phyloP scores from a whole-genome alignment of 768 basidiomycete genomes.

The Collybia nuda region DNA sequence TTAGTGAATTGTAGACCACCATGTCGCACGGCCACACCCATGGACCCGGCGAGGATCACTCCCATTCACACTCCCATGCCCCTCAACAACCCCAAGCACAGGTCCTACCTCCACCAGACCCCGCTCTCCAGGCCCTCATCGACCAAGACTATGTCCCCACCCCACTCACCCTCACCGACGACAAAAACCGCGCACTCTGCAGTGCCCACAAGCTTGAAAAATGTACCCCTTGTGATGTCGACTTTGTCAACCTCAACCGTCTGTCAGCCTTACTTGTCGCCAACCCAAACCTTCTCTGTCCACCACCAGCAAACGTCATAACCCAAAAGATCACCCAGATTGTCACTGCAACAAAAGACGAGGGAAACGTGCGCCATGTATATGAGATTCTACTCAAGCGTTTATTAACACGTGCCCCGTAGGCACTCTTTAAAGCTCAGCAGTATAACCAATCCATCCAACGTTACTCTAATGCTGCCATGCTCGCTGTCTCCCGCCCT shows the following conservation, averaged over 20 bases:
- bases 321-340: constrained; percentile 74
- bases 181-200: constrained; percentile 61
- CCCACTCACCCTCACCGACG: constrained; percentile 52
- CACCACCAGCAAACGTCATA: constrained; percentile 77
- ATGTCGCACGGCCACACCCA: constrained; percentile 69
- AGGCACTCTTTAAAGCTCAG: constrained; percentile 80
- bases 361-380: constrained; percentile 79
- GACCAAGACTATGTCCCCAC: constrained; percentile 70
- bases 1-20: constrained; percentile 4
- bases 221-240: constrained; percentile 70
- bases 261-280: constrained; percentile 67
- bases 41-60: constrained; percentile 51
- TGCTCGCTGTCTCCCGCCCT: constrained; percentile 76
- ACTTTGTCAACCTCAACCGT: constrained; percentile 76
- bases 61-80: constrained; percentile 39
- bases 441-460: constrained; percentile 70
- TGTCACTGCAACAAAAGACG: constrained; percentile 83
- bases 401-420: constrained; percentile 22
- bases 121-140: constrained; percentile 71
- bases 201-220: constrained; percentile 66
- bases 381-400: constrained; percentile 9
- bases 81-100: constrained; percentile 43
- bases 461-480: constrained; percentile 77
- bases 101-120: constrained; percentile 56
- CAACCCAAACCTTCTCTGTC: constrained; percentile 74